Evolutionary conservation across 228 moss, liverwort and hornwort species (phyloP).

Genomic region (Sphagnum magellanicum): DNA sequence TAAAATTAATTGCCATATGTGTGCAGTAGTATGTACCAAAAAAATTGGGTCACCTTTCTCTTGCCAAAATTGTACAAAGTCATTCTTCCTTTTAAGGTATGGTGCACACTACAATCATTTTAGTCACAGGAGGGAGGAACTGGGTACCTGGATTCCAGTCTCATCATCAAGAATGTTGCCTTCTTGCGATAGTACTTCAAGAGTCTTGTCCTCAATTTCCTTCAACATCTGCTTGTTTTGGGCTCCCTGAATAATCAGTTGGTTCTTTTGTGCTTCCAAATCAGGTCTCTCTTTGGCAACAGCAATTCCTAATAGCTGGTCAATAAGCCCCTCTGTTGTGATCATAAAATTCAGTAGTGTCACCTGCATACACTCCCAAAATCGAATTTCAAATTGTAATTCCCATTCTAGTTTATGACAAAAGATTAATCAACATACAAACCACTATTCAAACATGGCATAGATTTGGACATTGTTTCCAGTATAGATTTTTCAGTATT

Average conservation of each 20-base stretch:
- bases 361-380: slow-evolving; percentile 24
- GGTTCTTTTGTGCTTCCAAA: slow-evolving; percentile 77
- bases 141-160: slow-evolving; percentile 68
- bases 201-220: slow-evolving; percentile 80
- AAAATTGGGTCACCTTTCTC: no score
- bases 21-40: no score
- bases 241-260: slow-evolving; percentile 76
- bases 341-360: slow-evolving; percentile 88
- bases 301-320: slow-evolving; percentile 76
- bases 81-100: no score
- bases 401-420: no score
- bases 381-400: no score
- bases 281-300: slow-evolving; percentile 85
- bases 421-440: no score
- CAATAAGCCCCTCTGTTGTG: slow-evolving; percentile 76
- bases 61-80: no score
- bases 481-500: neutral
- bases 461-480: neutral
- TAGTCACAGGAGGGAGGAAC: no score
- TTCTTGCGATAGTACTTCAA: slow-evolving; percentile 87
- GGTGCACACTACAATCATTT: no score
- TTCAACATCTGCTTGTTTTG: slow-evolving; percentile 81
- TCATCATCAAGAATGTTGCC: slow-evolving; percentile 91
- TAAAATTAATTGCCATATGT: no score
- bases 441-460: no score